phyloP scores from a whole-genome alignment of 2,329 filamentous ascomycete genomes.

The Magnaporthales sp. region DNA sequence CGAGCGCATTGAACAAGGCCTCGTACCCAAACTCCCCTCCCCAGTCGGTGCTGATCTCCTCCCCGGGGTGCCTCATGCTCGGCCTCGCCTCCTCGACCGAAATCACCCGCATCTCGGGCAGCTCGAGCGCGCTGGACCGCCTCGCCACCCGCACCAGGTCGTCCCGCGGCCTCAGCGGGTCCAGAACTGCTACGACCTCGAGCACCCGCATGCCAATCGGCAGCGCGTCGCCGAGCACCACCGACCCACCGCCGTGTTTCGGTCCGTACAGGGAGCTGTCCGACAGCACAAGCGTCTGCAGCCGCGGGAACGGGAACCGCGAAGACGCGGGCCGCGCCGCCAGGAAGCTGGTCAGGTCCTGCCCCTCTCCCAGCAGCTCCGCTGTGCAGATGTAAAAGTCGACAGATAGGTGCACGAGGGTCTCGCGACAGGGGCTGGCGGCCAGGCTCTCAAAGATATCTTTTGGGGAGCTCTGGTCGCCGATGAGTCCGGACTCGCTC shows the following conservation, averaged over 20 bases:
- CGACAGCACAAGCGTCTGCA: not conserved
- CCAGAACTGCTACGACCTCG: not conserved
- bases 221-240: not conserved
- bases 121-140: not conserved
- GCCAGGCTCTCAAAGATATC: not conserved
- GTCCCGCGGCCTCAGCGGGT: not conserved
- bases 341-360: not conserved
- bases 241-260: not conserved
- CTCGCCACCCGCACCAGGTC: not conserved
- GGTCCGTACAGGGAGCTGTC: not conserved
- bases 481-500: not conserved
- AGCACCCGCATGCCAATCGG: not conserved
- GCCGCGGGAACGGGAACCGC: not conserved
- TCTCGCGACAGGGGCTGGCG: not conserved
- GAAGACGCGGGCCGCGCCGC: not conserved
- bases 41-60: not conserved
- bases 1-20: not conserved
- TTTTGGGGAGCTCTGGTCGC: not conserved
- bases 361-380: not conserved
- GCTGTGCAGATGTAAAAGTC: not conserved
- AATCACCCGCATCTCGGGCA: not conserved
- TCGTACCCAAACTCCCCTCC: not conserved
- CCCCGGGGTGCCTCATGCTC: too few relatives aligned
- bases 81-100: not conserved
- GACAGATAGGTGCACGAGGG: not conserved